Evolutionary conservation across 768 basidiomycete genomes (phyloP), one percentile per base, ranked within the genome.

Genomic region (Phanerochaete sordida): DNA sequence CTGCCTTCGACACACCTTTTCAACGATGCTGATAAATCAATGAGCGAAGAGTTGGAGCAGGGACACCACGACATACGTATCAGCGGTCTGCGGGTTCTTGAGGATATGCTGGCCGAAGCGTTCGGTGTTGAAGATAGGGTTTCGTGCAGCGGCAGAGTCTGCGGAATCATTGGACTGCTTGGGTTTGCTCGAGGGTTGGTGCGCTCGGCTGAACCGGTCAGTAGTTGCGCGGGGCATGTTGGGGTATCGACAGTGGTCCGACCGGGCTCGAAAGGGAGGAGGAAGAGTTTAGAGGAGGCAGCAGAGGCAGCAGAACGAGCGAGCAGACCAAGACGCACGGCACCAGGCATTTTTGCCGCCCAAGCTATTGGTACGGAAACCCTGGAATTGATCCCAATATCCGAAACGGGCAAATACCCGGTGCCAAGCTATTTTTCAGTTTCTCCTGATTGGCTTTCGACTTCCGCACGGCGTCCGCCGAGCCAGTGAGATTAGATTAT

Each of bases 71-170:
- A 76, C 77, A 67, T 68, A 96, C 93, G 86, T 88, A 79, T 96
- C 92, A 5, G 93, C 93, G 33, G 93, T 90, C 60, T 86, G 82
- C 4, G 93, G 89, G 73, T 94, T 98, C 75, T 96, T 98, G 61
- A 98, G 81, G 65, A 99, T 98, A 76, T 99, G 96, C 73, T 98
- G 96, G 23, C 97, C 96, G 66, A 97, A 98, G 65, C 91, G 82
- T 69, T 92, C 91, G 2, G 95, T 97, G 69, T 97, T 95, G 80
- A 94, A 95, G 60, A 95, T 88, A 0, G 93, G 93, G 68, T 93
- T 94, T n/a, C 85, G 83, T 24, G 77, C 76, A 3, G 79, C 77
- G 0, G 80, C 75, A 1, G 76, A 73, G 6, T 73, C 72, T 13
- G 71, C 77, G 3, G 76, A 69, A 45, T 79, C 78, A 55, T 79